phyloP scores from a whole-genome alignment of 2,329 filamentous ascomycete species.

The Neofusicoccum umdonicola region DNA sequence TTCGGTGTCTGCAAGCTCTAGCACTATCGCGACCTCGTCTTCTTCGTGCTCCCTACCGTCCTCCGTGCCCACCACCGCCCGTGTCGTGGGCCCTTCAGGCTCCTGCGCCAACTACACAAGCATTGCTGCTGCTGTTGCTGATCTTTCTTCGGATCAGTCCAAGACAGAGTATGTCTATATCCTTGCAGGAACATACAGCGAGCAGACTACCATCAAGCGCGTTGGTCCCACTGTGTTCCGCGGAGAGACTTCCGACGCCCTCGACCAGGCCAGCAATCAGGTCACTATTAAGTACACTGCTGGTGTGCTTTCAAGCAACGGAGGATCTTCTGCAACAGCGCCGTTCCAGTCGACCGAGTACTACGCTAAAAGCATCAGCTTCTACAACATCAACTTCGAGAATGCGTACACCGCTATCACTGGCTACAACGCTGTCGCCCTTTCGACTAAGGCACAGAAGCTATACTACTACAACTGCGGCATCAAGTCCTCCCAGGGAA shows the following conservation, averaged over 20 bases:
- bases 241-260: not conserved
- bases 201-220: not conserved
- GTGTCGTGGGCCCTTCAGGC: not conserved
- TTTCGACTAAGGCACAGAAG: not conserved
- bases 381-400: conserved; percentile 7
- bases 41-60: not conserved
- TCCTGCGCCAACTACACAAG: conserved; percentile 6
- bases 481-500: not conserved
- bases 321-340: not conserved
- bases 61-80: not conserved
- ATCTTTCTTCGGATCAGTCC: not conserved
- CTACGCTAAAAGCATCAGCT: not conserved
- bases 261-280: not conserved
- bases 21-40: not conserved
- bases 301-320: not conserved
- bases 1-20: too few relatives aligned
- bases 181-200: not conserved
- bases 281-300: not conserved
- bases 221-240: not conserved
- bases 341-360: not conserved
- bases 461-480: not conserved
- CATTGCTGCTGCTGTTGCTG: not conserved
- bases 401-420: not conserved
- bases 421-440: not conserved
- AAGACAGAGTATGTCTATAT: conserved; percentile 6